Percentiles rank a stretch among this genome's conserved stretches.
Evolutionary conservation across 2,329 filamentous ascomycete genomes (phyloP).

Genomic region (Chaetomium strumarium): DNA sequence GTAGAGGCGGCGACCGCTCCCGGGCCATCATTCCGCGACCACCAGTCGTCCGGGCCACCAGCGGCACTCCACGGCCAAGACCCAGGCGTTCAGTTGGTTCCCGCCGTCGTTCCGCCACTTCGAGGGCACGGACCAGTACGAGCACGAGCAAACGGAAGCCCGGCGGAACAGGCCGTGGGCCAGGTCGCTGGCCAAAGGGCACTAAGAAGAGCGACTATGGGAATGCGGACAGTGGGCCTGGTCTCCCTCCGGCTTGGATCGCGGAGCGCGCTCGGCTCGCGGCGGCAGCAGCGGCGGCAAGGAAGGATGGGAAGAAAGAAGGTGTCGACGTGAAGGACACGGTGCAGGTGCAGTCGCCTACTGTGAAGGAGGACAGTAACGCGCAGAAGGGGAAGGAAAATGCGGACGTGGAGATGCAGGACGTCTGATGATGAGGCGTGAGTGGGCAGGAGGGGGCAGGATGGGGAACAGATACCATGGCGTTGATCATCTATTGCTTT

Average conservation of each 20-base stretch:
- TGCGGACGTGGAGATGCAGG: constrained; percentile 27
- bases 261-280: constrained; percentile 28
- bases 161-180: constrained; percentile 58
- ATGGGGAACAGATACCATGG: constrained; percentile 7
- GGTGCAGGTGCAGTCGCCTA: constrained; percentile 35
- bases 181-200: constrained; percentile 61
- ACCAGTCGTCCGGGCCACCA: constrained; percentile 31
- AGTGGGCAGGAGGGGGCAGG: neutral
- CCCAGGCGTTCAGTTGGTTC: constrained; percentile 33
- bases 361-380: constrained; percentile 24
- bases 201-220: constrained; percentile 64
- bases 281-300: constrained; percentile 11
- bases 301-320: constrained; percentile 18
- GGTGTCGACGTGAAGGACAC: constrained; percentile 31
- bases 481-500: constrained; percentile 1
- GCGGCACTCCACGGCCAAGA: constrained; percentile 34
- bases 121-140: constrained; percentile 36
- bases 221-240: constrained; percentile 59
- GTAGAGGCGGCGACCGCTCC: constrained; percentile 41
- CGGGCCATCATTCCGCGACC: constrained; percentile 39
- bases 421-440: constrained; percentile 21
- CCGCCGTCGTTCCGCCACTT: constrained; percentile 29
- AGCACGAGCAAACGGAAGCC: constrained; percentile 45
- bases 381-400: constrained; percentile 17
- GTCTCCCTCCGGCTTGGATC: constrained; percentile 54